These are phyloP conservation scores for Pythium phragmitis DNA, from an alignment of 352 stramenopile genomes.

Conservation along the genomic window DNA sequence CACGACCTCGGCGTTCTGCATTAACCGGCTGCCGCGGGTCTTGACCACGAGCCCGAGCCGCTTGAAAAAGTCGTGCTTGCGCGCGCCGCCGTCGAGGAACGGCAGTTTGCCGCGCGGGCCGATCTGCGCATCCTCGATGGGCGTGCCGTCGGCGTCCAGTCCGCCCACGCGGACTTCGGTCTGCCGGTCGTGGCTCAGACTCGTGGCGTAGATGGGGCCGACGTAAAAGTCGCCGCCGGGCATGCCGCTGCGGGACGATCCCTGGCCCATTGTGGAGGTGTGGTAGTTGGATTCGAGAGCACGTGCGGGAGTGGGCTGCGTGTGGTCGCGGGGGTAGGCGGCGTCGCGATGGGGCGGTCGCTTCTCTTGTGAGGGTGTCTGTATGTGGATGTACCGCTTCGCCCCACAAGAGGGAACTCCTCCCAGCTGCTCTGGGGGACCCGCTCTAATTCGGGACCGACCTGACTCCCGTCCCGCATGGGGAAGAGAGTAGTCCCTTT, in stretches of 20 bases:
- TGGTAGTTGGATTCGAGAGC: neutral
- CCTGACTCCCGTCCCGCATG: slow-evolving; percentile 15
- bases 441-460: slow-evolving; percentile 3
- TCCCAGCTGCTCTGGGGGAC: neutral
- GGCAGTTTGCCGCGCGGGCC: slow-evolving; percentile 64
- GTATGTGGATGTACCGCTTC: neutral
- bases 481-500: neutral
- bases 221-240: slow-evolving; percentile 80
- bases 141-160: slow-evolving; percentile 30
- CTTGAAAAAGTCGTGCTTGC: slow-evolving; percentile 77
- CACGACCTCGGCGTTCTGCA: slow-evolving; percentile 83
- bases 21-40: slow-evolving; percentile 80
- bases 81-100: slow-evolving; percentile 54
- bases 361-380: neutral
- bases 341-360: neutral
- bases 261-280: slow-evolving; percentile 50
- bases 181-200: slow-evolving; percentile 82
- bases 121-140: slow-evolving; percentile 61
- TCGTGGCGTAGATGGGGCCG: slow-evolving; percentile 80
- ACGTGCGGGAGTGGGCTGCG: neutral
- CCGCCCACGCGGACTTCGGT: slow-evolving; percentile 76
- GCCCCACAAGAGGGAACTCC: neutral
- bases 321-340: neutral
- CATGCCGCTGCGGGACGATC: slow-evolving; percentile 54
- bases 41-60: slow-evolving; percentile 79